phyloP scores from a whole-genome alignment of 306 rosid species.

The Cicer pinnatifidum region DNA sequence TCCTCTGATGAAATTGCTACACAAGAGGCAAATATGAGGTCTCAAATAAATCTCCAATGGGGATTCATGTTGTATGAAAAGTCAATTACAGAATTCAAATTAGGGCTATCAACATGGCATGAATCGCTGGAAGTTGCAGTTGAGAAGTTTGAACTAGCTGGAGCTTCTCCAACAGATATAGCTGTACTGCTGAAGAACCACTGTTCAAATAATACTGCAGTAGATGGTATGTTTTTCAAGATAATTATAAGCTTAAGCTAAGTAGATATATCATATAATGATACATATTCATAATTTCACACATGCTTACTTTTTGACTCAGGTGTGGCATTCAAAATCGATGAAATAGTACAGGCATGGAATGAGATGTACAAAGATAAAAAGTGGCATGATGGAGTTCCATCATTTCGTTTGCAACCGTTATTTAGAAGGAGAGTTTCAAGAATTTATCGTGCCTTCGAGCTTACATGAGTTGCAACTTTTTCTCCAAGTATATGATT shows the following conservation, averaged over 20 bases:
- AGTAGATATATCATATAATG: not conserved
- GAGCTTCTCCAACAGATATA: slow-evolving; percentile 81
- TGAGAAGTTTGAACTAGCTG: slow-evolving; percentile 84
- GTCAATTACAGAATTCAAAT: slow-evolving; percentile 75
- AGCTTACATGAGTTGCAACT: slow-evolving; percentile 55
- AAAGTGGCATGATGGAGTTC: slow-evolving; percentile 69
- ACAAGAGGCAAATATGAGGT: slow-evolving; percentile 68
- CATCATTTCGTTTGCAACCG: slow-evolving; percentile 82
- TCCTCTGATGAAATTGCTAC: slow-evolving; percentile 62
- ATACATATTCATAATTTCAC: not conserved
- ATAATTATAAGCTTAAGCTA: slow-evolving; percentile 17
- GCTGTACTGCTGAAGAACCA: slow-evolving; percentile 86
- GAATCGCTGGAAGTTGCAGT: slow-evolving; percentile 73
- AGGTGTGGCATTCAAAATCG: slow-evolving; percentile 81
- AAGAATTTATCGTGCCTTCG: slow-evolving; percentile 67
- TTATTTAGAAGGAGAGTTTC: slow-evolving; percentile 79
- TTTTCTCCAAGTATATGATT: slow-evolving; percentile 34
- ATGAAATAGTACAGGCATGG: slow-evolving; percentile 88
- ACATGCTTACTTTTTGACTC: slow-evolving; percentile 35
- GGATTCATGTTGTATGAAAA: slow-evolving; percentile 89
- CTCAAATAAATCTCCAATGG: slow-evolving; percentile 81
- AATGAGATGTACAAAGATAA: slow-evolving; percentile 87
- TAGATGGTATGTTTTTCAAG: slow-evolving; percentile 58
- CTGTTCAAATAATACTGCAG: slow-evolving; percentile 64
- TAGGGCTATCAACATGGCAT: slow-evolving; percentile 73